Conservation (phyloP, 768 basidiomycete genomes). For the Dioszegia hungarica region DNA sequence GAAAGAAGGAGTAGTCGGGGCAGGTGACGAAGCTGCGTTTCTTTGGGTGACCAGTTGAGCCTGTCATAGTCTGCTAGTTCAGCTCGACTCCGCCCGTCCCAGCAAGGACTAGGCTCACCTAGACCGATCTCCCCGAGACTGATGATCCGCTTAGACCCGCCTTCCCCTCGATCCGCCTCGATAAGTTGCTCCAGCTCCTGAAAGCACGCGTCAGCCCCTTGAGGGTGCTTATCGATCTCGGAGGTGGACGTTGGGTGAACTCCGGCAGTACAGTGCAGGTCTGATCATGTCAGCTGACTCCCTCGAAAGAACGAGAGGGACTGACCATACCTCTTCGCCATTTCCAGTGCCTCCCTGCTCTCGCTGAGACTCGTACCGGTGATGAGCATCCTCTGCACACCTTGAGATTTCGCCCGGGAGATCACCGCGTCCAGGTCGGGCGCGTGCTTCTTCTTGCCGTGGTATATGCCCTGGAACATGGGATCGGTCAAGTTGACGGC, state of each 20-base stretch:
- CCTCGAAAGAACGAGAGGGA: not conserved
- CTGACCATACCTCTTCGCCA: slow-evolving; percentile 61
- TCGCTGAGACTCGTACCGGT: slow-evolving; percentile 69
- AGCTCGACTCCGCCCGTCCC: too few relatives aligned
- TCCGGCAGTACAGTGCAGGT: slow-evolving; percentile 68
- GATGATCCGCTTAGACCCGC: slow-evolving; percentile 56
- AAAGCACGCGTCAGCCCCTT: slow-evolving; percentile 62
- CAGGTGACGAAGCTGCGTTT: slow-evolving; percentile 63
- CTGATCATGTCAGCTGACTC: slow-evolving; percentile 45
- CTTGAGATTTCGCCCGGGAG: slow-evolving; percentile 57
- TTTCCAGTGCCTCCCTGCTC: slow-evolving; percentile 57
- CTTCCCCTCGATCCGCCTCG: slow-evolving; percentile 43
- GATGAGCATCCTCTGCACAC: slow-evolving; percentile 67
- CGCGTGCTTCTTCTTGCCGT: slow-evolving; percentile 51
- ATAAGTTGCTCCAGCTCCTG: slow-evolving; percentile 59
- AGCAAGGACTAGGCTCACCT: slow-evolving; percentile 53
- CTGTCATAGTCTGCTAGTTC: slow-evolving; percentile 67
- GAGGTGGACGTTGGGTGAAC: slow-evolving; percentile 71
- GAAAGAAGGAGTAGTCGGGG: slow-evolving; percentile 64
- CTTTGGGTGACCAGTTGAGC: slow-evolving; percentile 59
- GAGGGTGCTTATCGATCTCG: slow-evolving; percentile 61
- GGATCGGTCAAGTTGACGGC: slow-evolving; percentile 53
- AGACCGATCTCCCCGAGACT: slow-evolving; percentile 77
- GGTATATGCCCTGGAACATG: slow-evolving; percentile 50
- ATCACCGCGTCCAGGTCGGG: slow-evolving; percentile 65